Evolutionary conservation across 805 yeast species (phyloP).

Genomic region (Candida jianshihensis): DNA sequence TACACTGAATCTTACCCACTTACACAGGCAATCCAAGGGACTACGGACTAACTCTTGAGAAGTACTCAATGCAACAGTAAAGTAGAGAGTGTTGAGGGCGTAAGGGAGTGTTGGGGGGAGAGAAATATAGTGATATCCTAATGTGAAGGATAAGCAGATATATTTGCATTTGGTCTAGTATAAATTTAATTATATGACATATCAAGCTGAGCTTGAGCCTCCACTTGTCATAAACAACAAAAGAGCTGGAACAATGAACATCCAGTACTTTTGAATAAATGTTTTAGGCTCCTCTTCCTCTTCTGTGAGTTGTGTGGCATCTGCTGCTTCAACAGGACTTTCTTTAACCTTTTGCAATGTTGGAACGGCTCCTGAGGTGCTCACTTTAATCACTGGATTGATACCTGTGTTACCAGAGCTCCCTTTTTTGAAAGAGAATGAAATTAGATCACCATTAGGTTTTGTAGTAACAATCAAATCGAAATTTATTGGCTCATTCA

Average conservation of each 20-base stretch:
- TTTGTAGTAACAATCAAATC: conserved; percentile 11
- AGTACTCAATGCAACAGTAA: too few relatives aligned
- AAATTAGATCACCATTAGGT: conserved; percentile 14
- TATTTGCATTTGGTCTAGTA: too few relatives aligned
- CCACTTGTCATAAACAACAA: conserved; percentile 30
- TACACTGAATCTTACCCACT: too few relatives aligned
- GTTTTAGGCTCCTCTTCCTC: conserved; percentile 26
- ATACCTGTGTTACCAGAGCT: conserved; percentile 7
- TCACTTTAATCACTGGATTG: conserved; percentile 5
- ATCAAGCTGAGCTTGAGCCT: too few relatives aligned
- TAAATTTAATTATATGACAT: too few relatives aligned
- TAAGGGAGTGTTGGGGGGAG: too few relatives aligned
- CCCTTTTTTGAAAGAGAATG: conserved; percentile 8
- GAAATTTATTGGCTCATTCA: conserved; percentile 13
- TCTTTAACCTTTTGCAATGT: conserved; percentile 1
- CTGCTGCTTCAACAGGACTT: neutral
- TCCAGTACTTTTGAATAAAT: conserved; percentile 57
- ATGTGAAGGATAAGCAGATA: too few relatives aligned
- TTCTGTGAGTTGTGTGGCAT: conserved; percentile 1
- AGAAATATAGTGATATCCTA: too few relatives aligned
- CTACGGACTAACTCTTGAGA: too few relatives aligned
- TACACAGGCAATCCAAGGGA: too few relatives aligned
- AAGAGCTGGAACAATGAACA: conserved; percentile 48
- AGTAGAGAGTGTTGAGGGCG: too few relatives aligned
- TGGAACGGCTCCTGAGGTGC: conserved; percentile 11